Conservation (phyloP, 2,329 filamentous ascomycete genomes). For the Penicillium sp. region DNA sequence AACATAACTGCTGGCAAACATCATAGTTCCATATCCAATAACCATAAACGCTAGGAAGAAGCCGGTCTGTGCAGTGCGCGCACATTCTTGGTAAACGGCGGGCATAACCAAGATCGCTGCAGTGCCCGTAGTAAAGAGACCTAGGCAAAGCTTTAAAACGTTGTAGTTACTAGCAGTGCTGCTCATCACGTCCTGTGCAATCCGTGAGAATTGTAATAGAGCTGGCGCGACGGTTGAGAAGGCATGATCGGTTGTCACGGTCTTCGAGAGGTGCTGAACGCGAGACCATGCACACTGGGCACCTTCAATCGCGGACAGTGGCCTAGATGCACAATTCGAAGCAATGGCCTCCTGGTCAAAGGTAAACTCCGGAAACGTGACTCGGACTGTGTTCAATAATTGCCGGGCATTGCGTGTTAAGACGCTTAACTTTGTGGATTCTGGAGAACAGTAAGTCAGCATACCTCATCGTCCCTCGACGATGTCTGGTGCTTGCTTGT, state of each 20-base stretch:
- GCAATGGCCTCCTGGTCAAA: slow-evolving; percentile 39
- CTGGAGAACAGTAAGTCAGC: slow-evolving; percentile 23
- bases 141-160: slow-evolving; percentile 50
- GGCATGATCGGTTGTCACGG: slow-evolving; percentile 5
- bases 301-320: slow-evolving; percentile 47
- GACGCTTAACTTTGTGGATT: slow-evolving; percentile 61
- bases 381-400: slow-evolving; percentile 71
- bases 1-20: slow-evolving; percentile 97
- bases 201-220: slow-evolving; percentile 59
- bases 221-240: slow-evolving; percentile 24
- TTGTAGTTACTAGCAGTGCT: slow-evolving; percentile 92
- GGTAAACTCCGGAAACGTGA: slow-evolving; percentile 62
- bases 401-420: slow-evolving; percentile 76
- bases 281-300: slow-evolving; percentile 69
- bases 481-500: not conserved
- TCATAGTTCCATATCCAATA: slow-evolving; percentile 73
- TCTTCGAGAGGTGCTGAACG: slow-evolving; percentile 23
- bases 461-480: not conserved
- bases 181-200: slow-evolving; percentile 77
- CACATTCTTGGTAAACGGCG: slow-evolving; percentile 30
- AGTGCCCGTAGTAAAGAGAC: slow-evolving; percentile 38
- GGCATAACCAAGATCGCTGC: slow-evolving; percentile 44
- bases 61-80: slow-evolving; percentile 26
- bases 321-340: slow-evolving; percentile 22
- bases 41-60: slow-evolving; percentile 52